These are phyloP conservation scores for Saturnispora bothae DNA, from an alignment of 805 yeast genomes.

Conservation along the genomic window DNA sequence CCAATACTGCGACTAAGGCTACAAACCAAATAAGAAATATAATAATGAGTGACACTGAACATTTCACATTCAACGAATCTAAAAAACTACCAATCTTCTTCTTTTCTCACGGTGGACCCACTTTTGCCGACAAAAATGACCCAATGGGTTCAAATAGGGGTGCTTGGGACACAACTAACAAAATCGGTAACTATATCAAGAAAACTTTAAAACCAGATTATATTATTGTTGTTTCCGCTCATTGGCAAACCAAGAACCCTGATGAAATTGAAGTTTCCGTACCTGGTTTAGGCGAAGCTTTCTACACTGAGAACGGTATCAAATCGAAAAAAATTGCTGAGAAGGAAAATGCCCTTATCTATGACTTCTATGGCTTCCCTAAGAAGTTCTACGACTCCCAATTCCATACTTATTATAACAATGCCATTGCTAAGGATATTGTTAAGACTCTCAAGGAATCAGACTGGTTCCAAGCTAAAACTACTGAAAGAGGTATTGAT, in stretches of 20 bases:
- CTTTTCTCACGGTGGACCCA: constrained; percentile 79
- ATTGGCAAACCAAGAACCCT: constrained; percentile 49
- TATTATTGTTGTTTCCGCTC: constrained; percentile 61
- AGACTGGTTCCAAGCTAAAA: constrained; percentile 34
- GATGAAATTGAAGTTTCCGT: constrained; percentile 39
- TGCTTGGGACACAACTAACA: constrained; percentile 43
- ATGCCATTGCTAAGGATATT: constrained; percentile 35
- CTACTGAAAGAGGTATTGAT: constrained; percentile 58
- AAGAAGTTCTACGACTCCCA: constrained; percentile 48
- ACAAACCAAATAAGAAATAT: constrained; percentile 9
- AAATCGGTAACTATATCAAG: constrained; percentile 43
- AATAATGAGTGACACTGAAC: constrained; percentile 13
- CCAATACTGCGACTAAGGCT: constrained; percentile 5
- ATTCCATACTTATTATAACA: constrained; percentile 43
- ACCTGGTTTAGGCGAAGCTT: constrained; percentile 24
- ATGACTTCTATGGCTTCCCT: constrained; percentile 73
- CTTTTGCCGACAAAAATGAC: constrained; percentile 50
- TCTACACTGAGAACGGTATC: constrained; percentile 13
- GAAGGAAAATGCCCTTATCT: constrained; percentile 46
- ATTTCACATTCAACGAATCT: constrained; percentile 14
- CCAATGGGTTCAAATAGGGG: constrained; percentile 43
- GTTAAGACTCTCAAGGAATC: constrained; percentile 28
- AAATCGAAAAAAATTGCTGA: constrained; percentile 15
- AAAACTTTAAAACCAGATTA: constrained; percentile 49
- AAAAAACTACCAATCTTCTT: constrained; percentile 46